phyloP scores from a whole-genome alignment of 2,329 filamentous ascomycete species.

The Annulohypoxylon truncatum region DNA sequence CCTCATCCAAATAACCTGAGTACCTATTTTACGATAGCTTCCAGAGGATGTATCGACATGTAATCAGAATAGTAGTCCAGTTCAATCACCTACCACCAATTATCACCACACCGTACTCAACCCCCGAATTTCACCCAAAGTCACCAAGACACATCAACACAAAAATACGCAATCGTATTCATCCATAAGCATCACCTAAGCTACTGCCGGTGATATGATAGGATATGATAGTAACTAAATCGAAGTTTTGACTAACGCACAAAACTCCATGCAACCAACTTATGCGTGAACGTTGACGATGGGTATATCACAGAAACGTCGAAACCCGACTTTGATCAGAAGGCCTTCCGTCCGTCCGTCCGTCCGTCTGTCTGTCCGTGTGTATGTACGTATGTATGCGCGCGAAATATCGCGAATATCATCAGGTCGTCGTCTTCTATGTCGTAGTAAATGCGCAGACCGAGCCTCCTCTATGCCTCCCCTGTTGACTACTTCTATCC shows the following conservation, averaged over 20 bases:
- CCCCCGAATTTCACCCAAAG: no score
- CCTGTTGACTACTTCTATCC: background rate
- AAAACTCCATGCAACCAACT: constrained; percentile 9
- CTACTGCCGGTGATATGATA: no score
- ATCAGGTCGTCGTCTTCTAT: constrained; percentile 10
- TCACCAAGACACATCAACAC: background rate
- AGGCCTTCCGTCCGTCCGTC: background rate
- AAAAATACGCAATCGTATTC: background rate
- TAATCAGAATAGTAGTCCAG: background rate
- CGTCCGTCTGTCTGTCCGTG: background rate
- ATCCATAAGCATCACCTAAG: no score
- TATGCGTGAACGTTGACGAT: constrained; percentile 8
- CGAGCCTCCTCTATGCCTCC: background rate
- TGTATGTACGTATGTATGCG: background rate
- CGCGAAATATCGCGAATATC: no score
- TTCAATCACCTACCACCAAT: no score
- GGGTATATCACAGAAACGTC: constrained; percentile 23
- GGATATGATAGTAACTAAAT: no score
- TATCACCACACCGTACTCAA: no score
- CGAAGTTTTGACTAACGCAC: no score
- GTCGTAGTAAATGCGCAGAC: constrained; percentile 2
- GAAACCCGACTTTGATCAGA: background rate
- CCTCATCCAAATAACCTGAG: no score
- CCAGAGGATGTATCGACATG: no score
- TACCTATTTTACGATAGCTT: no score